Conservation (phyloP, 2,329 filamentous ascomycete genomes). For the Phialemonium atrogriseum region DNA sequence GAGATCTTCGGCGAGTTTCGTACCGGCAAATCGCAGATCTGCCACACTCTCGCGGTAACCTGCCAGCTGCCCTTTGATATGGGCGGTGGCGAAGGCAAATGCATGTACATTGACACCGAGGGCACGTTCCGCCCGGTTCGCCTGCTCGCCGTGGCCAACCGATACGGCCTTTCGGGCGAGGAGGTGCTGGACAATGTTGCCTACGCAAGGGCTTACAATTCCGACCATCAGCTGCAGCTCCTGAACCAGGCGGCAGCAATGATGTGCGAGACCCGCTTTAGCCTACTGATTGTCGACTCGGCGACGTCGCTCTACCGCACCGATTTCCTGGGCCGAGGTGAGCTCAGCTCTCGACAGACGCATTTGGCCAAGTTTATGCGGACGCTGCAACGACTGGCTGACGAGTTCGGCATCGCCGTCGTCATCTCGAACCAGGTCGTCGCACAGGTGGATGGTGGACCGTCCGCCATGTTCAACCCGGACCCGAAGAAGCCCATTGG, state of each 20-base stretch:
- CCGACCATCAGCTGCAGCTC: slow-evolving; percentile 91
- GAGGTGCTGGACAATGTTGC: slow-evolving; percentile 98
- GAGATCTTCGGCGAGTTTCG: slow-evolving; percentile 98
- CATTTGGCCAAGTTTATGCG: slow-evolving; percentile 86
- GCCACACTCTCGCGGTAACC: slow-evolving; percentile 95
- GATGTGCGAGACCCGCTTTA: slow-evolving; percentile 99
- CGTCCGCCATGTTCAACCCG: slow-evolving; percentile 96
- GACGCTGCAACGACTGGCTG: slow-evolving; percentile 67
- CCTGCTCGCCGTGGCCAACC: slow-evolving; percentile 81
- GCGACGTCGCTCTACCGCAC: slow-evolving; percentile 93
- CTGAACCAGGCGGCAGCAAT: slow-evolving; percentile 92
- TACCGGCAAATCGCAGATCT: slow-evolving; percentile 97
- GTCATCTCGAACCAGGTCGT: slow-evolving; percentile 99
- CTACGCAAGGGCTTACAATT: slow-evolving; percentile 97
- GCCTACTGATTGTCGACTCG: slow-evolving; percentile 89
- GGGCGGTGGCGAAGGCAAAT: slow-evolving; percentile 97
- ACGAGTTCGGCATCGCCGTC: slow-evolving; percentile 91
- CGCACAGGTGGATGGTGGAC: slow-evolving; percentile 93
- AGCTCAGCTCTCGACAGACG: slow-evolving; percentile 87
- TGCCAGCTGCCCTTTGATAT: slow-evolving; percentile 98
- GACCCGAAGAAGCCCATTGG: slow-evolving; percentile 99
- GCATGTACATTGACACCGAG: slow-evolving; percentile 96
- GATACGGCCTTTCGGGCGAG: slow-evolving; percentile 90
- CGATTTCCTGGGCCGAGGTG: slow-evolving; percentile 92
- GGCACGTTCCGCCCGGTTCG: slow-evolving; percentile 93